Evolutionary conservation across 164 flowering plant genomes (phyloP).

Genomic region (Hamamelis virginiana): DNA sequence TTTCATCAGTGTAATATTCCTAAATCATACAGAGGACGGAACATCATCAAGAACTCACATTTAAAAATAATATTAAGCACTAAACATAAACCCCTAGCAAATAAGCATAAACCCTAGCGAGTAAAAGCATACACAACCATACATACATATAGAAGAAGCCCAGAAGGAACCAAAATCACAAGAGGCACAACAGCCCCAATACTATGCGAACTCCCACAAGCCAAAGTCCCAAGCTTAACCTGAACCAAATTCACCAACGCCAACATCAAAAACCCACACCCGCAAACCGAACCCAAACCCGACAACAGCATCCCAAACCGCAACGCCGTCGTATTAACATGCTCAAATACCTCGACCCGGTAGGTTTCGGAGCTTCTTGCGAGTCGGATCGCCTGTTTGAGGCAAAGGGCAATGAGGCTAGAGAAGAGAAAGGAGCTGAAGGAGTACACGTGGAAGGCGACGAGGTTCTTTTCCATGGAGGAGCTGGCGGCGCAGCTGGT

Average conservation of each 20-base stretch:
- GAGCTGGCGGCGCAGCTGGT: conserved; percentile 37
- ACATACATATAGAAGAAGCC: conserved; percentile 36
- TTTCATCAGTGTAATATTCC: not conserved
- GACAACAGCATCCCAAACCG: conserved; percentile 62
- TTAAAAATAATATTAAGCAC: too few species aligned
- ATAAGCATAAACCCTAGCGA: conserved; percentile 7
- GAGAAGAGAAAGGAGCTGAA: conserved; percentile 93
- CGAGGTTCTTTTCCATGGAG: conserved; percentile 39
- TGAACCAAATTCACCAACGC: conserved; percentile 80
- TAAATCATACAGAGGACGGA: not conserved
- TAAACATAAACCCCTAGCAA: not conserved
- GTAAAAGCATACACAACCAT: conserved; percentile 49
- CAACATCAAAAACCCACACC: conserved; percentile 69
- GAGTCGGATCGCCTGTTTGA: conserved; percentile 70
- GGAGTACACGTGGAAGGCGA: conserved; percentile 84
- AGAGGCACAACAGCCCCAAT: conserved; percentile 51
- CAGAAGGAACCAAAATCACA: conserved; percentile 42
- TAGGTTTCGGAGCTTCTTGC: conserved; percentile 12
- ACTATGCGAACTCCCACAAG: conserved; percentile 41
- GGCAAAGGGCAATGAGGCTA: conserved; percentile 66
- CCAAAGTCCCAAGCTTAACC: conserved; percentile 77
- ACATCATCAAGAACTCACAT: too few species aligned
- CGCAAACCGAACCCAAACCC: conserved; percentile 70
- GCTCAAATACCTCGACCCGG: conserved; percentile 26
- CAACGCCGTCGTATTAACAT: conserved; percentile 47